Base-by-base conservation (phyloP, 306 rosid genomes). In the Begonia peltatifolia region DNA sequence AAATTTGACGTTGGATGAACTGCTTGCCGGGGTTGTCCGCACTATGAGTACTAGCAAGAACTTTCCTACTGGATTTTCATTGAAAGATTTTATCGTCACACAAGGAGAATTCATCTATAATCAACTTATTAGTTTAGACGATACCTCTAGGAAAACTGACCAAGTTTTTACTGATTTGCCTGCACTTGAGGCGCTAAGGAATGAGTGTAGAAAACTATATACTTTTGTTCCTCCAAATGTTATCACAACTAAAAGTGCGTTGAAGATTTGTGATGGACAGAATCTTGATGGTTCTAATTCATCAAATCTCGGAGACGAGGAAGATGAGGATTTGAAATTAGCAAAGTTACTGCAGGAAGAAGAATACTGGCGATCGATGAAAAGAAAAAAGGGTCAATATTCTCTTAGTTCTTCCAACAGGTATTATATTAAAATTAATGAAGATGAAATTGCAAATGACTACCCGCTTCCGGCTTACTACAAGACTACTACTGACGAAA, bases 391-490 rank as follows among this genome's bases (percentile, higher is more conserved):
- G 61, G 62, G 65, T 64, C 71, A 79, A 52, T 71, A 79, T 70
- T 36, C 74, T 12, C 25, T 68, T 56, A 14, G 63, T 51, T 54
- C 10, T 12, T 64, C 79, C 0, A 75, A 53, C 72, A 86, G 76
- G 63, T 86, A 68, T 63, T 90, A 90, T 63, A 82, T 90, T 49
- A 86, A 86, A 69, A 90, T 90, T 20, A 83, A 86, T 50, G 99
- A 90, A 67, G 94, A 86, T 55, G 99, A 90, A 71, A 86, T 90
- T 41, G 94, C 94, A 7, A 81, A 86, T 68, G 99, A 90, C 64
- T 90, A 90, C 54, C 96, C 99, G 10, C 76, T 86, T 10, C 95
- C 99, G 35, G 94, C 95, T 14, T 90, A 73, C 66, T 90, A 86
- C 68, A 90, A 81, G 76, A 83, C 70, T 41, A 67, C 82, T 0